A percentile compares a stretch with the other conserved stretches of the same genome.
Conservation (phyloP, 2,329 filamentous ascomycete species). For the Fusarium drepaniforme region DNA sequence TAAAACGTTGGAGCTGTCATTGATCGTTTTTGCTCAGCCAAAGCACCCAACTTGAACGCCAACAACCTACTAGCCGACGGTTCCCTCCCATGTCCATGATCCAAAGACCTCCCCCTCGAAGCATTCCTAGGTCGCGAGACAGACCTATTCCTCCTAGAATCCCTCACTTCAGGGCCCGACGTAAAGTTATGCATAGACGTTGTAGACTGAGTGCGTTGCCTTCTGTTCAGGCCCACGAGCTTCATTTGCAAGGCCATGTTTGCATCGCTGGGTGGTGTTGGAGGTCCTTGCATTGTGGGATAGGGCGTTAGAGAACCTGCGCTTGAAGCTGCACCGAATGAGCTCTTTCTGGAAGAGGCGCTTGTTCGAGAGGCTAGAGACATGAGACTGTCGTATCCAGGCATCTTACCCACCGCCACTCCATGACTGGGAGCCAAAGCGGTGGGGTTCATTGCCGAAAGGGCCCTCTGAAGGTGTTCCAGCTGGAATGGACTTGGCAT, state of each 20-base stretch:
- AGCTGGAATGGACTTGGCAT: constrained; percentile 25
- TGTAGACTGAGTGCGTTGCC: constrained; percentile 2
- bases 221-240: constrained; percentile 15
- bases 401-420: neutral
- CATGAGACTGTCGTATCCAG: constrained; percentile 2
- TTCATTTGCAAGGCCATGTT: constrained; percentile 10
- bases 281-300: neutral
- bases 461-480: neutral
- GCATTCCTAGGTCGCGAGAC: neutral
- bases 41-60: constrained; percentile 34
- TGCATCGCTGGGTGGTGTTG: constrained; percentile 13
- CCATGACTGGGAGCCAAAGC: neutral
- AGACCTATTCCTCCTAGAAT: constrained; percentile 24
- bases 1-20: constrained; percentile 2
- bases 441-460: neutral
- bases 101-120: constrained; percentile 8
- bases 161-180: neutral
- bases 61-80: constrained; percentile 25
- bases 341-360: constrained; percentile 11
- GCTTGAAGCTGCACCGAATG: constrained; percentile 12
- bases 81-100: constrained; percentile 1
- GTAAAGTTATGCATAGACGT: constrained; percentile 12
- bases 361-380: constrained; percentile 2
- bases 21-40: constrained; percentile 14
- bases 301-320: neutral